Evolutionary conservation across 495 filamentous ascomycete species (phyloP), one percentile per base, ranked within the genome.

Genomic region (Penicillium waksmanii): DNA sequence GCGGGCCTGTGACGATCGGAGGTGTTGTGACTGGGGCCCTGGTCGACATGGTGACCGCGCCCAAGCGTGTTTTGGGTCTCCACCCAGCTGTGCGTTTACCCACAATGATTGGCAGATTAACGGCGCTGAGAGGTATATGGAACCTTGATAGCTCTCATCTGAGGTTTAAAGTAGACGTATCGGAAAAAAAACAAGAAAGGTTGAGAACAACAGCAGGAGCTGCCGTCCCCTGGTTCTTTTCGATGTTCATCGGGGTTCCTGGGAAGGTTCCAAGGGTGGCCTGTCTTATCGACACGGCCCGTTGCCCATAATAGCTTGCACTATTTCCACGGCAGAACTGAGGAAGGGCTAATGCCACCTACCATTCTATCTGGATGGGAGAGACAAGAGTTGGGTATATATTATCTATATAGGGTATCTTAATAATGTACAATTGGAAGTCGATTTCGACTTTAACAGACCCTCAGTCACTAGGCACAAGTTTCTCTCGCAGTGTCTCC

Each of bases 21-120:
- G 71, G 58, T 60, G 64, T 59, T 51, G 66, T 56, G 46, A 49
- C 64, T 53, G 63, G 57, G 61, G 65, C 62, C 27, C 52, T 65
- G 58, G 73, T 76, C 72, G 72, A 76, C 66, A 76, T 73, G 73
- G 75, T 73, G 71, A 77, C 69, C 65, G 59, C 21, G 54, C 47
- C 64, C 47, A 57, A 58, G 64, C 60, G 55, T 71, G 65, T 72
- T 75, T 75, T 57, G 65, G 63, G 63, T 67, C 68, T 68, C 74
- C 73, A 74, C 74, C 42, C 18, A 38, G 56, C 59, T 51, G 48
- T 58, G 47, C 61, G 51, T 53, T 56, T 65, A 63, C 62, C 65
- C 67, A 64, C 62, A 43, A 23, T 51, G 48, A 58, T 60, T 61
- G 56, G 47, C 59, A 56, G 67, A 65, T 67, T 9, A 63, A 46